Percentiles rank a stretch among this genome's conserved stretches.
These are phyloP conservation scores for Amauroascus verrucosus DNA, from an alignment of 2,329 filamentous ascomycete genomes.

Conservation along the genomic window DNA sequence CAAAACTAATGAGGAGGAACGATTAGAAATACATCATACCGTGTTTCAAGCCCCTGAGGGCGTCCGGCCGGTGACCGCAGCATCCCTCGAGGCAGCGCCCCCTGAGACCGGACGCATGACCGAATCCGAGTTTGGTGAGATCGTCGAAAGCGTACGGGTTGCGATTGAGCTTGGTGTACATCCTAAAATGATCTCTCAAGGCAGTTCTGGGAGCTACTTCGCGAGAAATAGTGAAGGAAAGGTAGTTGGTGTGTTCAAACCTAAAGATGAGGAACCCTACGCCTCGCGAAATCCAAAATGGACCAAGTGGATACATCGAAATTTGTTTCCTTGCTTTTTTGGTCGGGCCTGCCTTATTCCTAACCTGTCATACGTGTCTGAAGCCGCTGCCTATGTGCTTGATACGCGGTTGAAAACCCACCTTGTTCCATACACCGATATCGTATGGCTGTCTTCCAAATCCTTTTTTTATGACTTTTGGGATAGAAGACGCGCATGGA, in stretches of 20 bases:
- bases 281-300: conserved; percentile 95
- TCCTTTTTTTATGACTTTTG: conserved; percentile 98
- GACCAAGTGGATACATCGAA: conserved; percentile 99
- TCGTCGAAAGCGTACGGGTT: conserved; percentile 78
- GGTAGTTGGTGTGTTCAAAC: conserved; percentile 96
- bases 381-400: conserved; percentile 91
- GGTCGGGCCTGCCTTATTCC: conserved; percentile 91
- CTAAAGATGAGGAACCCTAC: conserved; percentile 97
- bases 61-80: conserved; percentile 65
- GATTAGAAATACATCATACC: conserved; percentile 90
- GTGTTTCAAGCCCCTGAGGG: conserved; percentile 92
- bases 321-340: conserved; percentile 95
- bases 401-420: conserved; percentile 83
- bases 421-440: conserved; percentile 91
- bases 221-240: conserved; percentile 83
- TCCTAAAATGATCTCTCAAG: conserved; percentile 91
- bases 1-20: conserved; percentile 66
- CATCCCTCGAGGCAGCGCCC: conserved; percentile 53
- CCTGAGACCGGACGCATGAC: conserved; percentile 55
- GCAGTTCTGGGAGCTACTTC: conserved; percentile 97
- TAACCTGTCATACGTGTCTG: conserved; percentile 94
- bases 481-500: conserved; percentile 79
- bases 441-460: conserved; percentile 87
- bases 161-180: conserved; percentile 88
- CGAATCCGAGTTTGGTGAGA: conserved; percentile 70